A percentile compares a stretch with the other conserved stretches of the same genome.
Conservation (phyloP, 2,329 filamentous ascomycete species). For the Aspergillus proliferans region DNA sequence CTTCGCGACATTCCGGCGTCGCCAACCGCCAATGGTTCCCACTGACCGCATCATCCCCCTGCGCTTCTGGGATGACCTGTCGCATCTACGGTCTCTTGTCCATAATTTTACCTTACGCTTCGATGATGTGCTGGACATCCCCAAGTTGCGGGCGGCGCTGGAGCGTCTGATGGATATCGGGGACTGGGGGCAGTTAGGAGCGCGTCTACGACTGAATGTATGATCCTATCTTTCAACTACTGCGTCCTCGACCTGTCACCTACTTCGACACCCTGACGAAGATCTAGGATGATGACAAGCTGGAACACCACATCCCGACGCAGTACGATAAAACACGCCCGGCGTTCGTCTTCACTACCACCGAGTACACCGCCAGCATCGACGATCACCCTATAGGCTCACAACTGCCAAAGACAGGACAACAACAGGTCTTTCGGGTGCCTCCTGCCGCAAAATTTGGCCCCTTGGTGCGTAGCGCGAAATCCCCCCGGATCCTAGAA, state of each 20-base stretch:
- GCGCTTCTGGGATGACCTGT: conserved; percentile 9
- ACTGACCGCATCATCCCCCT: conserved; percentile 10
- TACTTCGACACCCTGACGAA: neutral
- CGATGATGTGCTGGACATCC: conserved; percentile 42
- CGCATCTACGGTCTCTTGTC: conserved; percentile 3
- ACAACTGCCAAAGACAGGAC: conserved; percentile 1
- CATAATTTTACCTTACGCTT: conserved; percentile 33
- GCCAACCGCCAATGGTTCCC: conserved; percentile 2
- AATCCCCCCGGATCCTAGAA: conserved; percentile 30
- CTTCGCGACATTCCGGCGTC: neutral
- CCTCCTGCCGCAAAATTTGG: conserved; percentile 1
- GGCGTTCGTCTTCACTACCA: conserved; percentile 38
- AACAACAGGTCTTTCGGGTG: neutral
- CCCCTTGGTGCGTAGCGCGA: conserved; percentile 9
- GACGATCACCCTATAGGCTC: conserved; percentile 37
- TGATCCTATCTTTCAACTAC: conserved; percentile 2
- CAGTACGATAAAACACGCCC: conserved; percentile 34
- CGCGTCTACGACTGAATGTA: conserved; percentile 40
- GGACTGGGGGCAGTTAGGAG: conserved; percentile 45
- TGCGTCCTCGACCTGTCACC: too few relatives aligned
- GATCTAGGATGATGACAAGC: conserved; percentile 16
- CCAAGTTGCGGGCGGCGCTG: conserved; percentile 33
- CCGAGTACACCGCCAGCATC: conserved; percentile 30
- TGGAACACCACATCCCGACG: conserved; percentile 40
- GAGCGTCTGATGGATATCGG: conserved; percentile 35